A percentile compares a stretch with the other conserved stretches of the same genome.
Evolutionary conservation across 257 asterid genomes (phyloP).

Genomic region (Solanum chmielewskii): DNA sequence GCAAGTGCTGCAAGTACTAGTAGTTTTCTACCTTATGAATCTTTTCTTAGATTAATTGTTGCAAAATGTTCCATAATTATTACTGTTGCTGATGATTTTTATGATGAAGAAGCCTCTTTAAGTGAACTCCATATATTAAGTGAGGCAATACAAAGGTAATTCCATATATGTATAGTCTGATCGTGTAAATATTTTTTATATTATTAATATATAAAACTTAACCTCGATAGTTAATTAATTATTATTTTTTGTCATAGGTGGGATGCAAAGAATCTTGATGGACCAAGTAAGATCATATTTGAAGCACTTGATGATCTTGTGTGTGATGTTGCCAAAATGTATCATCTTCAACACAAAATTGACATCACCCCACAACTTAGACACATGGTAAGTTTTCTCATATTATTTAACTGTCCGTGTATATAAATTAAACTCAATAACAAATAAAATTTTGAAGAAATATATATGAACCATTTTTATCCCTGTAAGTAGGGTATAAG

Average conservation of each 20-base stretch:
- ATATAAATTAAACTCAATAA: neutral
- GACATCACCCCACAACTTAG: slow-evolving; percentile 8
- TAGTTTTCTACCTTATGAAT: slow-evolving; percentile 22
- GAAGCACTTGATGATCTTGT: slow-evolving; percentile 45
- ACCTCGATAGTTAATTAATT: neutral
- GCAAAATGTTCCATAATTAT: slow-evolving; percentile 41
- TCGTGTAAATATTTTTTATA: neutral
- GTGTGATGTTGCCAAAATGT: slow-evolving; percentile 10
- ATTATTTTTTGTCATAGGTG: slow-evolving; percentile 18
- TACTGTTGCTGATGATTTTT: slow-evolving; percentile 51
- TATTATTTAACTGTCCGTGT: neutral
- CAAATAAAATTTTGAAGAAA: neutral
- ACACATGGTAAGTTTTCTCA: slow-evolving; percentile 26
- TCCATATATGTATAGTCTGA: neutral
- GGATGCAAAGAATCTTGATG: slow-evolving; percentile 35
- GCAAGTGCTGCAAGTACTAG: slow-evolving; percentile 27
- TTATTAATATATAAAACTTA: neutral
- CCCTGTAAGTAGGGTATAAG: neutral
- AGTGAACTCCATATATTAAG: slow-evolving; percentile 27
- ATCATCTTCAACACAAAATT: slow-evolving; percentile 7
- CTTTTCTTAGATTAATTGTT: slow-evolving; percentile 16
- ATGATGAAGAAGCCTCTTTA: slow-evolving; percentile 43
- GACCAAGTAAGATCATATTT: slow-evolving; percentile 48
- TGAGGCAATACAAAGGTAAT: slow-evolving; percentile 34
- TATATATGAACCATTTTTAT: neutral